Base-by-base conservation (phyloP, 768 basidiomycete species). In the Calocera cornea region DNA sequence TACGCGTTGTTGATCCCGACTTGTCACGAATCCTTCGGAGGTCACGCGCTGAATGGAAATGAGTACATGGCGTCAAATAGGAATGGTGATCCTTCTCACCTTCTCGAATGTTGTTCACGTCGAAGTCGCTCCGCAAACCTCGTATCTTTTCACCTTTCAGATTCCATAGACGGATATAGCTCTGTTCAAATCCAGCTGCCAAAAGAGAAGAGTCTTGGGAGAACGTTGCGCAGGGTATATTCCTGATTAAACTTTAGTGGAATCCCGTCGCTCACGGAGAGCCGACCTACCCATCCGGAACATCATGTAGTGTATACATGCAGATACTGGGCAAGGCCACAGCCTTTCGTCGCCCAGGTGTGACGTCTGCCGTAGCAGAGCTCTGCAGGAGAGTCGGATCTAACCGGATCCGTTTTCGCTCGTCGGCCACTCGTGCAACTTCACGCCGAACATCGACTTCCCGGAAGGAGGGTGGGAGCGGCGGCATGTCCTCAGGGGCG, bases 101-200 rank as follows among this genome's bases (percentile, higher is more conserved):
- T 72, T 92, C 90, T 77, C 83, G 84, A 70, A 89, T 80, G 19
- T 83, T 80, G 66, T 80, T 86, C 14, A 83, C 73, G 22, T 84
- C 82, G 67, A 90, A 90, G 72, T 95, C 91, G 69, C 86, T 92
- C 66, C 86, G 82, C 68, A 88, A 74, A 2, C 89, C 91, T 72
- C 80, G 84, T 36, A 99, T 77, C 71, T 87, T 90, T 73, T 97
- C 92, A 38, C 93, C 94, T 73, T 94, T 97, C 65, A 98, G 78
- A 74, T 84, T 95, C 95, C 97, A 99, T 69, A 99, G 71, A 49
- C 93, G 84, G 69, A 98, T 89, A 73, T 92, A 95, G 73, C 94
- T 97, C 77, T 99, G 95, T 29, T 91, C 84, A 74, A 97, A 97
- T 1, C 97, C 97, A 50, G 89, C 90, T 0, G 95, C 97, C 85